Base-by-base conservation (phyloP, 495 filamentous ascomycete genomes). In the Lophium mytilinum region DNA sequence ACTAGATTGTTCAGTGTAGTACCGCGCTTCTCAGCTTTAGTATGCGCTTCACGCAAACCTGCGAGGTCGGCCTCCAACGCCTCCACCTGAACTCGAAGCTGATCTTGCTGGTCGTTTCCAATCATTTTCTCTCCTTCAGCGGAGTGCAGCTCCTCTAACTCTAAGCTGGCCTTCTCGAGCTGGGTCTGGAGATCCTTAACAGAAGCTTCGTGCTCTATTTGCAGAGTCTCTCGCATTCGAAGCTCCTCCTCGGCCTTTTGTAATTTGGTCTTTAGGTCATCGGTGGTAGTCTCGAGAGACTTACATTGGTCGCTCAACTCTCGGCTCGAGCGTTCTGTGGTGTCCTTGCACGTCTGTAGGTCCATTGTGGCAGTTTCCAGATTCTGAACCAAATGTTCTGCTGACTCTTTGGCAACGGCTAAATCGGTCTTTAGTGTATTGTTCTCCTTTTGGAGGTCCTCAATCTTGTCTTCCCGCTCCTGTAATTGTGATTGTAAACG, bases 1-100 rank as follows among this genome's bases (percentile, higher is more conserved):
- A 83, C 75, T 40, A 83, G 52, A n/a, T 72, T 67, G 47, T 83
- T 79, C 10, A 83, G 54, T 1, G 78, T 76, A 19, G 72, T 70
- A 1, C 76, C 71, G 6, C 73, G 73, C 66, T 82, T 82, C 50
- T 81, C 76, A 19, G 69, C 73, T 49, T 75, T 68, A 17, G 75
- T 68, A 56, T 77, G 77, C 21, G 71, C 70, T 40, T 71, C 64
- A 41, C 69, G 68, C 12, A 73, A 60, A 17, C 72, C 55, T 12
- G 71, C 61, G 1, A 65, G 50, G 8, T 58, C 57, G 5, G 49
- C 58, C 34, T 65, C 63, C 0, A 68, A 50, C 36, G 54, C 39
- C 42, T 58, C 45, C 4, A 67, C 51, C 39, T 67, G 53, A 52
- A n/a, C 36, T 19, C 48, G 56, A 14, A 66, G 54, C 11, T 34